A percentile compares a stretch with the other conserved stretches of the same genome.
These are phyloP conservation scores for Tricholoma flavovirens DNA, from an alignment of 768 basidiomycete species.

Conservation along the genomic window DNA sequence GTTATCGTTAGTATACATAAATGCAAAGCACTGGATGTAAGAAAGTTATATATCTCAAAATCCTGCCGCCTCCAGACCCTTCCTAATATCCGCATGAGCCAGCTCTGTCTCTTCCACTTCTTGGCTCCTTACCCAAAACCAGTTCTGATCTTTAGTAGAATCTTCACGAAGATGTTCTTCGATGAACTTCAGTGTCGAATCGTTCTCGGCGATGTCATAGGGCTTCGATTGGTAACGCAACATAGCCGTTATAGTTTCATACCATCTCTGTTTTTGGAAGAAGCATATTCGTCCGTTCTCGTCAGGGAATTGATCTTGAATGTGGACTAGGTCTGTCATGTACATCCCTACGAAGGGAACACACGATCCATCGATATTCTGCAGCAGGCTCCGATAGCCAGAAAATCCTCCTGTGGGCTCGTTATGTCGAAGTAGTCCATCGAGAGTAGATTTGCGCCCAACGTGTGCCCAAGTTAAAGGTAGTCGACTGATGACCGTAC, in stretches of 20 bases:
- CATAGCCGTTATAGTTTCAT: slow-evolving; percentile 48
- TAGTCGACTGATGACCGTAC: slow-evolving; percentile 49
- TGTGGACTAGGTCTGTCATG: slow-evolving; percentile 53
- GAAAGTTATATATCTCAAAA: slow-evolving; percentile 37
- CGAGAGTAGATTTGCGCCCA: slow-evolving; percentile 43
- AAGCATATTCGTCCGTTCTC: slow-evolving; percentile 41
- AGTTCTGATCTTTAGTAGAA: slow-evolving; percentile 36
- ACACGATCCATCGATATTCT: slow-evolving; percentile 48
- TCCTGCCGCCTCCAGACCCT: slow-evolving; percentile 62
- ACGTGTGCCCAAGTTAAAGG: slow-evolving; percentile 66
- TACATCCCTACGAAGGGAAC: slow-evolving; percentile 66
- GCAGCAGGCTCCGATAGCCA: slow-evolving; percentile 46
- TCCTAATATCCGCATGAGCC: slow-evolving; percentile 58
- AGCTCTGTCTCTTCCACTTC: slow-evolving; percentile 56
- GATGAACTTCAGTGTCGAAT: slow-evolving; percentile 43
- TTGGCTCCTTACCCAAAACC: slow-evolving; percentile 55
- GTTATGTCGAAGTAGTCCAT: slow-evolving; percentile 47
- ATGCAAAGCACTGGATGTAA: neutral
- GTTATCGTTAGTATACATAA: neutral
- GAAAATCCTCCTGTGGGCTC: slow-evolving; percentile 56
- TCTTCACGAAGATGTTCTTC: slow-evolving; percentile 37
- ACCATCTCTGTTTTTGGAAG: slow-evolving; percentile 50
- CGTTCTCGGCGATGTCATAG: slow-evolving; percentile 44
- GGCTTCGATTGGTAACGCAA: slow-evolving; percentile 50
- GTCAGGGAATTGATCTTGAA: slow-evolving; percentile 45